Evolutionary conservation across 306 rosid species (phyloP), one percentile per base, ranked within the genome.

Genomic region (Pachyrhizus erosus): DNA sequence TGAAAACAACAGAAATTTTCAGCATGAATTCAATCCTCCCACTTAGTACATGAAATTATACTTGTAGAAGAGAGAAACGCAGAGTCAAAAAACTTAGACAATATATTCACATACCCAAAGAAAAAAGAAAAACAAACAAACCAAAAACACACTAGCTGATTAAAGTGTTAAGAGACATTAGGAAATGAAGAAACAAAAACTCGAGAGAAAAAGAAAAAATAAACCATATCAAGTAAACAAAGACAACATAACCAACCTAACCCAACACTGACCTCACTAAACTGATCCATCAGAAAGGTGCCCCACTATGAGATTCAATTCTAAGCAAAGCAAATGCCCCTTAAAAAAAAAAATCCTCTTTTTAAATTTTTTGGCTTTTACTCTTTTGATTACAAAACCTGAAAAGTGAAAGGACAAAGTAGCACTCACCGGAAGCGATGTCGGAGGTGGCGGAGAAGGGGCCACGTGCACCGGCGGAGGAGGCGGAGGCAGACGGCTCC

Each of bases 361-460:
- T 37, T 34, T 2, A 4, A 54, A 54, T 6, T 65, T 18, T 4
- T 39, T 39, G 13, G 8, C n/a, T 31, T 42, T 4, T 1, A 61
- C 7, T 17, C 1, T 1, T 24, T 37, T 46, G 2, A 39, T 67
- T 9, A 11, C 13, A 33, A 67, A 21, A 37, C 5, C 26, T 10
- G 29, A 67, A 67, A 67, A 67, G 73, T n/a, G 27, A 65, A 65
- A 67, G 9, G 4, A 9, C 3, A 66, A 34, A 37, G 46, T 2
- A 9, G 29, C 27, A 80, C 86, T 78, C 33, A 96, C 99, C 97
- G 23, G 94, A 93, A 89, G 88, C 96, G 82, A 89, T 89, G 84
- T 91, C 98, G 54, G 98, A 92, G 76, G 94, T 83, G 77, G 97
- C 65, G 37, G 98, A 92, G 83, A 90, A 74, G 64, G 91, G 98